These are phyloP conservation scores for Fragilaria crotonensis DNA, from an alignment of 108 stramenopile genomes.

Conservation along the genomic window DNA sequence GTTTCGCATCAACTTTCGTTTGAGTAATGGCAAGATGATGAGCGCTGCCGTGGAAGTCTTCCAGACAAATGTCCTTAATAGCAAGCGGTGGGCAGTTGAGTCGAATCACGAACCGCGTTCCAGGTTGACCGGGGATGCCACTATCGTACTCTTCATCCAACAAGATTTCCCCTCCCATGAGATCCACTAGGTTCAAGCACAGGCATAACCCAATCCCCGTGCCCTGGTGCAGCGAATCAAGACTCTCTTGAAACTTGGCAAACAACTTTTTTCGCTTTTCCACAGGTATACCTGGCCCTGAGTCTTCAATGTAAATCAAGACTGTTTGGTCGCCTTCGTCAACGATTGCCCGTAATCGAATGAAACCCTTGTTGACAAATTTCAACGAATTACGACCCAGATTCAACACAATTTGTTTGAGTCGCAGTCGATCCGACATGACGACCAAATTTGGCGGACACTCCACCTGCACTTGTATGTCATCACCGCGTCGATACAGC, in stretches of 20 bases:
- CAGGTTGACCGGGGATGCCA: constrained; percentile 5
- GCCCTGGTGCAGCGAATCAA: constrained; percentile 37
- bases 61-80: too few species aligned
- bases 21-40: too few species aligned
- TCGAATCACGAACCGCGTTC: constrained; percentile 10
- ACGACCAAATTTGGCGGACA: constrained; percentile 17
- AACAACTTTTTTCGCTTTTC: constrained; percentile 23
- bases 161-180: constrained; percentile 28
- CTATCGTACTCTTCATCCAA: constrained; percentile 9
- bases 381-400: constrained; percentile 26
- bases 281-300: constrained; percentile 28
- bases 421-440: constrained; percentile 18
- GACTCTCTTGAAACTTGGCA: constrained; percentile 24
- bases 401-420: constrained; percentile 37
- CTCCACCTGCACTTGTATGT: constrained; percentile 14
- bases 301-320: constrained; percentile 17
- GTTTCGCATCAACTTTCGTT: neutral
- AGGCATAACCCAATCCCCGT: constrained; percentile 26
- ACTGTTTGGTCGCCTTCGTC: constrained; percentile 15
- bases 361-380: constrained; percentile 26
- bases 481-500: constrained; percentile 5
- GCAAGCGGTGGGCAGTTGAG: neutral
- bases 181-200: constrained; percentile 14
- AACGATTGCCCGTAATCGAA: constrained; percentile 22
- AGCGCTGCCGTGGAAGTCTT: too few species aligned